Base-by-base conservation (phyloP, 192 early-diverging fungal genomes). In the Podila minutissima region DNA sequence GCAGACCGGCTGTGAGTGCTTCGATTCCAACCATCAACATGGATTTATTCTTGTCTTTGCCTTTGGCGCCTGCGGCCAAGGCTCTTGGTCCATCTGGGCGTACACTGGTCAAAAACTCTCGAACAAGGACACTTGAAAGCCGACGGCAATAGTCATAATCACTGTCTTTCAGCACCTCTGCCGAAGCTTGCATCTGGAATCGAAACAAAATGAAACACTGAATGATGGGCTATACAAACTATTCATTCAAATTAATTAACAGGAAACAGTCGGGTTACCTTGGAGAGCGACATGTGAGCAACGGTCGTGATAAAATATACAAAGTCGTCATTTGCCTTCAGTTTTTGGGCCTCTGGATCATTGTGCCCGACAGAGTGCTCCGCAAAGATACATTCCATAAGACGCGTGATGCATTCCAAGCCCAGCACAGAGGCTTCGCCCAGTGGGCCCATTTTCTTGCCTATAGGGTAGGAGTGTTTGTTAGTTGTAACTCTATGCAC, bases 291-390 rank as follows among this genome's bases (percentile, higher is more conserved):
- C 15, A 69, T 32, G 22, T 88, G 70, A 15, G 77, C 74, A n/a
- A 74, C 77, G 11, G 82, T 68, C 11, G 78, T 75, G 22, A 87
- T 74, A 72, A 86, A 88, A 28, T 85, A 84, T 5, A 87, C 69
- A 81, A 90, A 89, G 38, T 82, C 85, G 26, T 85, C 67, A 46
- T 88, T 75, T 0, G 68, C 50, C 32, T 73, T 74, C 59, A 87
- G 63, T 2, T 29, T 67, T 1, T 74, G 66, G 0, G 55, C 51
- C 26, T 75, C 82, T 24, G 67, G 71, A 26, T 64, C 48, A 64
- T 57, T 26, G 19, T 61, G 24, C 17, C 9, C 35, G 35, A 58
- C 51, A 29, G 59, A 50, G 20, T 55, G 22, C 4, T 20, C 22
- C 46, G 58, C 59, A 74, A 85, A 83, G 48, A 84, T 79, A 20